Evolutionary conservation across 2,329 filamentous ascomycete species (phyloP), one percentile per base, ranked within the genome.

Genomic region (Aureobasidium leucospermi): DNA sequence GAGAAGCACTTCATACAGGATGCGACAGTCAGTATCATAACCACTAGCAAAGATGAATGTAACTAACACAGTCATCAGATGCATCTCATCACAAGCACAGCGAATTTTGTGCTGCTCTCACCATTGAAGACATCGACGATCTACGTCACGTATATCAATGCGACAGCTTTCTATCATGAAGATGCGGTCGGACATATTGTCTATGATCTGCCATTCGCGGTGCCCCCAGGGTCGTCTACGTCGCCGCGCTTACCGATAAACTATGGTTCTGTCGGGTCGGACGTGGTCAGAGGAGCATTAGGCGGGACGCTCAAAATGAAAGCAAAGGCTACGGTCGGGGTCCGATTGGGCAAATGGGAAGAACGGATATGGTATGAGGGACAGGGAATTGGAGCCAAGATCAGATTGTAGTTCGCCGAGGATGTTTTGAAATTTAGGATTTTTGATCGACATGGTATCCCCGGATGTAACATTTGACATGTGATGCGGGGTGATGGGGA

Each of bases 51-150:
- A 3, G 1, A 4, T 2, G 38, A n/a, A n/a, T 38, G 10, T 3
- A 7, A 11, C 48, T 60, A 41, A 60, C 48, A 36, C 8, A 15
- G 31, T 6, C 8, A 6, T 52, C 60, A 73, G 71, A 79, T 99
- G 73, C 91, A 97, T 74, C 74, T 97, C 56, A 81, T 94, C 63
- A 88, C 89, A 15, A 96, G 90, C 0, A 91, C 90, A 0, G 93
- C 93, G 3, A 85, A 87, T 0, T 96, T 99, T 72, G 85, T 83
- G 0, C 80, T 97, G 23, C 80, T 86, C 41, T 96, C 92, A 0
- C 94, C 94, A 0, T 78, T 97, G 8, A 75, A 78, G 42, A 77
- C 85, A 60, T 88, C 88, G 55, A 90, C 85, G 0, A 74, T 97
- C 16, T 88, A 85, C 66, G 82, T 99, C 63, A 89, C 90, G 39